Base-by-base conservation (phyloP, 2,329 filamentous ascomycete genomes). In the Pseudogymnoascus sp. region DNA sequence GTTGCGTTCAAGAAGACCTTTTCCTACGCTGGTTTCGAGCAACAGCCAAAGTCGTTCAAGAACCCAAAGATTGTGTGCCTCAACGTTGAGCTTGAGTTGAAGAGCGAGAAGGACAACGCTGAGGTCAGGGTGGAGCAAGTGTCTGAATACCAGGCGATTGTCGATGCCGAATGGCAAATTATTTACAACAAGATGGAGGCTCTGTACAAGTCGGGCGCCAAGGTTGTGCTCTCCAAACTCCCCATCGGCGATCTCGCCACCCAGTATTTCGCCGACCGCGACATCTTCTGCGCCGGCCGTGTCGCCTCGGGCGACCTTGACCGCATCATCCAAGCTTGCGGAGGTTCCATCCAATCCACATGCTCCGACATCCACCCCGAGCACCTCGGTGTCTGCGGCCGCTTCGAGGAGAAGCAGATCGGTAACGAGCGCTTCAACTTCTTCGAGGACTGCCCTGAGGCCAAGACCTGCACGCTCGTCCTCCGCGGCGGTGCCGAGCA, bases 1-100 rank as follows among this genome's bases (percentile, higher is more conserved):
- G 94, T 99, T 64, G 93, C 94, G 36, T 99, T 99, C 82, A 97
- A 97, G 82, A 99, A 99, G 85, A 99, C 94, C 4, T 99, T 99
- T 76, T 92, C 93, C 59, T 99, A 99, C 73, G 94, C 94, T 69
- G 94, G 94, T 72, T 99, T 99, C 77, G 94, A 99, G 78, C 94
- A 99, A 78, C 94, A 99, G 78, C 94, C 94, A 67, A 99, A 99
- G 78, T 87, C 84, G 6, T 97, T 99, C 81, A 86, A 83, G 73
- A 85, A 96, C 76, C 94, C 94, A 64, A 96, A 95, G 81, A 96
- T 99, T 68, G 90, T 97, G 64, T 97, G 93, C 77, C 79, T 99
- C 69, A 99, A 97, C 74, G 94, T 99, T 68, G 94, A 99, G 78
- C 82, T 99, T 64, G 94, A 99, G 79, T 82, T 99, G 69, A 99